These are phyloP conservation scores for Xylaria venustula DNA, from an alignment of 495 filamentous ascomycete genomes.

Conservation along the genomic window DNA sequence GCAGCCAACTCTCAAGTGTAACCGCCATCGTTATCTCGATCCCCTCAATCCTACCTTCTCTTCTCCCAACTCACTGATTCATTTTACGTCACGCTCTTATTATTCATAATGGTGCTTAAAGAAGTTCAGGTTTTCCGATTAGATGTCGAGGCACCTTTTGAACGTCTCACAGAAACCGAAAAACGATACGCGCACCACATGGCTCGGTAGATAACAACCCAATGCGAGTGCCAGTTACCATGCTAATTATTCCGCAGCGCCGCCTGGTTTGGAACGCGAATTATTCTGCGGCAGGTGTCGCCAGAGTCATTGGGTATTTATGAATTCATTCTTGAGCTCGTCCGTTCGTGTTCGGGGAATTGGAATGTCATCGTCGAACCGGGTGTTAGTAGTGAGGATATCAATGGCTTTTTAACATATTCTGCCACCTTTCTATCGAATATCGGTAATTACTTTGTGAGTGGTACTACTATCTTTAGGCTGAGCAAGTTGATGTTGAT, in stretches of 20 bases:
- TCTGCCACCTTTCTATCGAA: constrained; percentile 37
- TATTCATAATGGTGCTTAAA: constrained; percentile 11
- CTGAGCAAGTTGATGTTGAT: background rate
- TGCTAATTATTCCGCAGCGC: constrained; percentile 13
- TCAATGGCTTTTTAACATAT: constrained; percentile 27
- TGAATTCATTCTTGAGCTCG: constrained; percentile 40
- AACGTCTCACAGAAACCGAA: constrained; percentile 20
- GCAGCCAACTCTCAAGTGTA: too few relatives aligned
- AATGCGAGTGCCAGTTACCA: too few relatives aligned
- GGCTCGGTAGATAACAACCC: constrained; percentile 8
- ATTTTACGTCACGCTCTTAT: too few relatives aligned
- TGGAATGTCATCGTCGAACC: constrained; percentile 28
- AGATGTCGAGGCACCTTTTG: constrained; percentile 12
- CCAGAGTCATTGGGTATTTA: constrained; percentile 38
- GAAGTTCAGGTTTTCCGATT: too few relatives aligned
- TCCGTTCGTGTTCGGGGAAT: constrained; percentile 30
- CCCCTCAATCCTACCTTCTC: too few relatives aligned
- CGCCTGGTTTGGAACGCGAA: constrained; percentile 38
- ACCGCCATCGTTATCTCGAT: too few relatives aligned
- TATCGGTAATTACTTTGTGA: constrained; percentile 36
- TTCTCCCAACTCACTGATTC: too few relatives aligned
- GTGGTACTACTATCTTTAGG: background rate
- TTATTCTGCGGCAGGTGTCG: constrained; percentile 42
- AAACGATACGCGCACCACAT: constrained; percentile 33
- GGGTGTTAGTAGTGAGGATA: constrained; percentile 17